Evolutionary conservation across 2,329 filamentous ascomycete species (phyloP), one percentile per base, ranked within the genome.

Genomic region (Pseudogymnoascus sp.): DNA sequence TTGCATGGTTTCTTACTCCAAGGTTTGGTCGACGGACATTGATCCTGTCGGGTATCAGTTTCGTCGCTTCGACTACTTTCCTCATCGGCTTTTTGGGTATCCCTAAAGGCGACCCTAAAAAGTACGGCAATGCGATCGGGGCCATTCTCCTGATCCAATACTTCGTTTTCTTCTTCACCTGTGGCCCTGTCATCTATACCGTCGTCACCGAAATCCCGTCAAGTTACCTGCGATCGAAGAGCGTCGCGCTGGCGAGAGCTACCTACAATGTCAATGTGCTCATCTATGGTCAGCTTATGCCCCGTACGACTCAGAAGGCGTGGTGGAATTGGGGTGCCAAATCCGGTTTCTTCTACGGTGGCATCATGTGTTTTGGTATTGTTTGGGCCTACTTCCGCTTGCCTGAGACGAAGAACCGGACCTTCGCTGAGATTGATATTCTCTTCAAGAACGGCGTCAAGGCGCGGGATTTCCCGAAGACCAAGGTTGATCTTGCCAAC

Each of bases 321-420:
- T 61, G 60, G 33, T 63, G 61, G 55, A 70, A 75, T 60, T 76
- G 74, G 74, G 70, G 70, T 19, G 72, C 71, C 3, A 71, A 72
- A 55, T 66, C 71, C 2, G 75, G 71, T 11, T 78, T 77, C 68
- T 78, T 79, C 67, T 79, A 75, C 73, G 75, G 69, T 6, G 74
- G 72, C 11, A 69, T 73, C 4, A 70, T 70, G 42, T 60, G 71
- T 4, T 60, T 76, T 4, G 74, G 72, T 49, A 61, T 74, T 8
- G 45, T 75, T 5, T 80, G 77, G 77, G 72, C 71, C 2, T 80
- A 69, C 65, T 79, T 78, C 67, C 69, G 77, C 14, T 66, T 79
- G 1, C 77, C 78, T 0, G 77, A 79, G 67, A 70, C 75, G 1
- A 77, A 76, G 68, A 73, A 71, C 22, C 71, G 75, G 22, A 76